A percentile compares a stretch with the other conserved stretches of the same genome.
Evolutionary conservation across 2,329 filamentous ascomycete species (phyloP).

Genomic region (Sporothrix mexicana): DNA sequence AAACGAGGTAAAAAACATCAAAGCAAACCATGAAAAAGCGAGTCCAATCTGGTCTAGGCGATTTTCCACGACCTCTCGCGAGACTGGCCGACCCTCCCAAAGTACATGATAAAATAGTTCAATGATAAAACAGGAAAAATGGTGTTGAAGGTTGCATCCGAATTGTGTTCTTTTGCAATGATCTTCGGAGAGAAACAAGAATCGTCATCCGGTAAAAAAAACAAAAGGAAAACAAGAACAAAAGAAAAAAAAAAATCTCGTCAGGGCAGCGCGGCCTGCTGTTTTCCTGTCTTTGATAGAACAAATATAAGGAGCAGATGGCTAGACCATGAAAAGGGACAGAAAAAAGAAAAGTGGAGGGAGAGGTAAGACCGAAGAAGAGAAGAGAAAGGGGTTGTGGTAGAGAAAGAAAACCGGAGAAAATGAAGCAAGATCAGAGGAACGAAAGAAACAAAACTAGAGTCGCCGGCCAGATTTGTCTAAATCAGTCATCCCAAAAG

Average conservation of each 20-base stretch:
- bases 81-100: conserved; percentile 33
- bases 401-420: background rate
- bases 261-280: conserved; percentile 7
- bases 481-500: conserved; percentile 18
- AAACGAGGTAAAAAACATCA: conserved; percentile 40
- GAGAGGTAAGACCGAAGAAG: conserved; percentile 3
- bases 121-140: conserved; percentile 25
- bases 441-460: background rate
- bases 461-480: background rate
- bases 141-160: conserved; percentile 12
- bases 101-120: conserved; percentile 37
- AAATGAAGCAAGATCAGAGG: background rate
- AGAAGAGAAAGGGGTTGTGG: background rate
- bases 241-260: conserved; percentile 1
- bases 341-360: background rate
- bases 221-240: conserved; percentile 10
- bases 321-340: conserved; percentile 1
- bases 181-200: conserved; percentile 24
- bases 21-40: conserved; percentile 35
- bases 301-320: background rate
- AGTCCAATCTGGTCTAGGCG: conserved; percentile 32
- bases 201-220: conserved; percentile 16
- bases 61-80: conserved; percentile 35
- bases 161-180: background rate
- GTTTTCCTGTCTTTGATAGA: background rate